Evolutionary conservation across 176 grass and related monocot species (phyloP).

Genomic region (Musa acuminata): DNA sequence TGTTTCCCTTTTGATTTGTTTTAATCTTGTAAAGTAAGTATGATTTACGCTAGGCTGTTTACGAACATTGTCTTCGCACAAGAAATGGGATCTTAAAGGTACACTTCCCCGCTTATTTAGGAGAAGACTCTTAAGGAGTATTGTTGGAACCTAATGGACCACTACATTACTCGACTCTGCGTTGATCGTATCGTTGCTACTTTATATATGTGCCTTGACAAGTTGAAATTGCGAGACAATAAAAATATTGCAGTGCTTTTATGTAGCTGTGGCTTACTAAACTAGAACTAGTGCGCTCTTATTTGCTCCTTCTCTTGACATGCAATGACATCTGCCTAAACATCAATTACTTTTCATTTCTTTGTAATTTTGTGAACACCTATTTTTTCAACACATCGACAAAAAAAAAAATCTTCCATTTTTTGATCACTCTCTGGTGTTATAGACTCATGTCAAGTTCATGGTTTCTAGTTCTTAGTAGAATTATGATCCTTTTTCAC

Average conservation of each 20-base stretch:
- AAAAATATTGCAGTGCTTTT: background rate
- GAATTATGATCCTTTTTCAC: too few species aligned
- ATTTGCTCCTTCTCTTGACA: background rate
- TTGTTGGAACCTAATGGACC: background rate
- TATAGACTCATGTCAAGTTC: too few species aligned
- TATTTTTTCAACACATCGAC: too few species aligned
- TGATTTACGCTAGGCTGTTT: background rate
- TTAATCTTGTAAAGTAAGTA: background rate
- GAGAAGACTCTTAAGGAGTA: background rate
- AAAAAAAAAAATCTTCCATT: too few species aligned
- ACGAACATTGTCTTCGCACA: background rate
- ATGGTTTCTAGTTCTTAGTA: too few species aligned
- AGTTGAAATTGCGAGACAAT: background rate
- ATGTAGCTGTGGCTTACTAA: too few species aligned
- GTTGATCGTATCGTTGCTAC: background rate
- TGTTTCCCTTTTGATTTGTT: background rate
- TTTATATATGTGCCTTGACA: background rate
- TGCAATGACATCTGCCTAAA: too few species aligned
- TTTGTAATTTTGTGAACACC: too few species aligned
- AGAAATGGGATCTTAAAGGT: background rate
- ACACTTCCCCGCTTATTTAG: background rate
- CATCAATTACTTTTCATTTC: too few species aligned
- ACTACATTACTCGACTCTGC: background rate
- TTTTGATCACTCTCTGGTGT: too few species aligned
- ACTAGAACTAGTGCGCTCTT: background rate